Percentiles rank a stretch among this genome's conserved stretches.
These are phyloP conservation scores for Uronychia binucleata DNA, from an alignment of 73 alveolate species.

Conservation along the genomic window DNA sequence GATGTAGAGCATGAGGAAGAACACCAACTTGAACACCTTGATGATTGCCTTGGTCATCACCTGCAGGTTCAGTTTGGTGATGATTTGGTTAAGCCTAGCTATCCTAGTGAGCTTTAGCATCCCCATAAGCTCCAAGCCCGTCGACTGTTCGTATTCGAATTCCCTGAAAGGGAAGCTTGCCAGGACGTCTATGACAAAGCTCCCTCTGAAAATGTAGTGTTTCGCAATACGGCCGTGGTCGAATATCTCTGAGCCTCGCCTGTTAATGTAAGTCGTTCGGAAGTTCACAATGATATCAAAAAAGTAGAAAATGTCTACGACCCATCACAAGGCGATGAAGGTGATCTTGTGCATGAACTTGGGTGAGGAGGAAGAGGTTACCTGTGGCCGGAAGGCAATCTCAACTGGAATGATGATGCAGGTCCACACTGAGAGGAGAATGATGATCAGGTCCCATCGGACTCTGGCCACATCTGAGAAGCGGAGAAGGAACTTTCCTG, in stretches of 20 bases:
- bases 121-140: neutral
- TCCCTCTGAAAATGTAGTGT: conserved; percentile 41
- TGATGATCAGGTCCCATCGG: conserved; percentile 46
- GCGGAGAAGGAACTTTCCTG: neutral
- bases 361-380: neutral
- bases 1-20: neutral
- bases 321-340: conserved; percentile 14
- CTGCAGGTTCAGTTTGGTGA: neutral
- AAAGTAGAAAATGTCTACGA: conserved; percentile 29
- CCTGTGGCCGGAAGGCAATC: conserved; percentile 22
- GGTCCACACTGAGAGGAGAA: conserved; percentile 21
- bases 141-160: neutral
- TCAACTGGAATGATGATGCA: conserved; percentile 29
- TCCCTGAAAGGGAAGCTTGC: conserved; percentile 53
- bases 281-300: conserved; percentile 48
- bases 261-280: conserved; percentile 52
- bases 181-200: conserved; percentile 45
- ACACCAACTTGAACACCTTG: conserved; percentile 1
- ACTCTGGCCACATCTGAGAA: conserved; percentile 14
- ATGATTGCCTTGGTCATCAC: neutral
- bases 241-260: conserved; percentile 42
- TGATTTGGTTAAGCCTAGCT: neutral
- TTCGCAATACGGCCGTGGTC: conserved; percentile 19
- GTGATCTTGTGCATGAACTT: neutral
- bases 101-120: neutral